Conservation (phyloP, 2,329 filamentous ascomycete genomes). For the Golovinomyces cichoracearum region DNA sequence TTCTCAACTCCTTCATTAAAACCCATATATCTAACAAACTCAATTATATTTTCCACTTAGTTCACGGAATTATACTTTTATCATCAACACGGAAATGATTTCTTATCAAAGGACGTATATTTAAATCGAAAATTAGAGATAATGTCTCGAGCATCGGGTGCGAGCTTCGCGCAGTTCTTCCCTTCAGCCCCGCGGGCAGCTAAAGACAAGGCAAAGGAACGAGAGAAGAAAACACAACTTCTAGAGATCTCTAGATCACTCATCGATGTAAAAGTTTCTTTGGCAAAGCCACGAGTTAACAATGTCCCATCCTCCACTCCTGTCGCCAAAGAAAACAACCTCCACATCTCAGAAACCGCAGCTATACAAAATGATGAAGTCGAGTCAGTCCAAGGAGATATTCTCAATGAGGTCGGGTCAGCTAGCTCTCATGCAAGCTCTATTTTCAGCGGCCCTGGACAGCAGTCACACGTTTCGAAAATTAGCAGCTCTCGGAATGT, state of each 20-base stretch:
- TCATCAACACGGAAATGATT: slow-evolving; percentile 11
- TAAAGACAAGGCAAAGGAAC: slow-evolving; percentile 31
- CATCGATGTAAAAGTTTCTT: slow-evolving; percentile 16
- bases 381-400: slow-evolving; percentile 35
- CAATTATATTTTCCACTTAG: neutral
- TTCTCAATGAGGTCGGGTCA: slow-evolving; percentile 44
- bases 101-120: slow-evolving; percentile 11
- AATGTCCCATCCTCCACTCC: slow-evolving; percentile 11
- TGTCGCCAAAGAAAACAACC: slow-evolving; percentile 6
- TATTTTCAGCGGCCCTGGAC: slow-evolving; percentile 28
- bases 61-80: neutral
- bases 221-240: slow-evolving; percentile 26
- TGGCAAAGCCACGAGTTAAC: slow-evolving; percentile 12
- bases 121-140: slow-evolving; percentile 19
- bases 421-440: slow-evolving; percentile 50
- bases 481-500: slow-evolving; percentile 15
- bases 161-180: slow-evolving; percentile 70
- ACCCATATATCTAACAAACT: neutral
- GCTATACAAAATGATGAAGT: slow-evolving; percentile 22
- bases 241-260: slow-evolving; percentile 12
- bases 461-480: slow-evolving; percentile 10
- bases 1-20: neutral
- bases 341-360: slow-evolving; percentile 8
- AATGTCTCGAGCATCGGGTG: slow-evolving; percentile 54
- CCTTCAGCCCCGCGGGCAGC: slow-evolving; percentile 39